Evolutionary conservation across 768 basidiomycete genomes (phyloP).

Genomic region (Russula ochroleuca): DNA sequence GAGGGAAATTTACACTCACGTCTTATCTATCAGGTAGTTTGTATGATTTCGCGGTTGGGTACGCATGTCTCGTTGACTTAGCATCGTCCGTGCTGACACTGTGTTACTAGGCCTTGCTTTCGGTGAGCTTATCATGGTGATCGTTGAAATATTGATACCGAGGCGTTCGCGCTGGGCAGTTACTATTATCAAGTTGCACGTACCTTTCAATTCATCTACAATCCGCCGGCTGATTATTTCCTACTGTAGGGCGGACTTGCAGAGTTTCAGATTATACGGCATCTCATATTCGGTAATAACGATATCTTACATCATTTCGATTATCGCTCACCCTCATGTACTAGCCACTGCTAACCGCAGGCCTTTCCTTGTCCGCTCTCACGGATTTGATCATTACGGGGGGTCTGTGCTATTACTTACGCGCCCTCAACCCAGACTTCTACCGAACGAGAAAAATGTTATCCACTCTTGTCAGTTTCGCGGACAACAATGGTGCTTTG

Average conservation of each 20-base stretch:
- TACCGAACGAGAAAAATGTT: conserved; percentile 17
- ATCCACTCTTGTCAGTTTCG: conserved; percentile 15
- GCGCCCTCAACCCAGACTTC: conserved; percentile 15
- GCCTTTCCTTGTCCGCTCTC: conserved; percentile 13
- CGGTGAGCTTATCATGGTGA: not conserved
- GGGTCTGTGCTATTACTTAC: conserved; percentile 22
- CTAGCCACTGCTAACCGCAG: conserved; percentile 13
- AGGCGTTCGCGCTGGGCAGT: not conserved
- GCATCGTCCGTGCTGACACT: not conserved
- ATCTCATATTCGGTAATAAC: conserved; percentile 5
- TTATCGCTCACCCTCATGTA: not conserved
- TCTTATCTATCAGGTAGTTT: not conserved
- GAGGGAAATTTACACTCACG: not conserved
- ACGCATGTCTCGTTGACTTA: not conserved
- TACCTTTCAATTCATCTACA: not conserved
- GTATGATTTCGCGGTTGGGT: conserved; percentile 5
- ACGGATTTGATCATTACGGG: conserved; percentile 19
- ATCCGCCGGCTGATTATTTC: not conserved
- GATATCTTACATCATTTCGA: not conserved
- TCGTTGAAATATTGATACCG: not conserved
- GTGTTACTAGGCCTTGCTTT: conserved; percentile 1
- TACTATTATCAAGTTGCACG: conserved; percentile 7
- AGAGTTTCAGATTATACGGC: not conserved
- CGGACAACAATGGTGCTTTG: conserved; percentile 20
- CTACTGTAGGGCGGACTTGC: not conserved